Conservation (phyloP, 176 grass and related monocot genomes). For the Oryza australiensis region DNA sequence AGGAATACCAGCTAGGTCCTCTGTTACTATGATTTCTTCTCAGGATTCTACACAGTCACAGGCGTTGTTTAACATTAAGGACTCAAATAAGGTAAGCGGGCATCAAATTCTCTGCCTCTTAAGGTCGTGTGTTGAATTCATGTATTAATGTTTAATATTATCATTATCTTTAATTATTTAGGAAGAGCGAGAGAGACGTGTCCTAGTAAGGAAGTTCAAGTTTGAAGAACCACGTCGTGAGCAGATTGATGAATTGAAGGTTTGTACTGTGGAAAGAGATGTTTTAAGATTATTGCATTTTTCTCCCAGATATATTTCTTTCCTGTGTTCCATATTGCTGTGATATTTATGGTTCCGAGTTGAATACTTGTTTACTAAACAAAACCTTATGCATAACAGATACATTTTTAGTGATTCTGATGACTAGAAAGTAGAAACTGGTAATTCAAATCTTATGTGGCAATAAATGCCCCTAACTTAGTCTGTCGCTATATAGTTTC, state of each 20-base stretch:
- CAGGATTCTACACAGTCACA: constrained; percentile 85
- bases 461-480: neutral
- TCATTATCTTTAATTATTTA: constrained; percentile 46
- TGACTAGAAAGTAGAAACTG: too few relatives aligned
- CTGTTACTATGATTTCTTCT: constrained; percentile 60
- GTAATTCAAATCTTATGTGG: neutral
- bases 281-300: constrained; percentile 30
- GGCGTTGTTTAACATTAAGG: constrained; percentile 89
- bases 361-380: neutral
- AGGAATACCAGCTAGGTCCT: constrained; percentile 72
- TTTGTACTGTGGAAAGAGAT: constrained; percentile 35
- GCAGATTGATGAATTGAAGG: constrained; percentile 96
- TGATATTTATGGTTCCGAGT: too few relatives aligned
- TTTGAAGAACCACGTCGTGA: constrained; percentile 96
- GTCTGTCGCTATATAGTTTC: neutral
- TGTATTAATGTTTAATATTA: constrained; percentile 35
- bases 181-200: constrained; percentile 90
- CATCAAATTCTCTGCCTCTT: neutral
- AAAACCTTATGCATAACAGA: neutral
- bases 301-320: neutral
- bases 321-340: neutral
- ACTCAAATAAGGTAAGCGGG: constrained; percentile 86
- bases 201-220: constrained; percentile 85
- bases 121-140: neutral
- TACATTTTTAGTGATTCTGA: neutral